These are phyloP conservation scores for Chrysosporium queenslandicum DNA, from an alignment of 2,329 filamentous ascomycete species.

Conservation along the genomic window DNA sequence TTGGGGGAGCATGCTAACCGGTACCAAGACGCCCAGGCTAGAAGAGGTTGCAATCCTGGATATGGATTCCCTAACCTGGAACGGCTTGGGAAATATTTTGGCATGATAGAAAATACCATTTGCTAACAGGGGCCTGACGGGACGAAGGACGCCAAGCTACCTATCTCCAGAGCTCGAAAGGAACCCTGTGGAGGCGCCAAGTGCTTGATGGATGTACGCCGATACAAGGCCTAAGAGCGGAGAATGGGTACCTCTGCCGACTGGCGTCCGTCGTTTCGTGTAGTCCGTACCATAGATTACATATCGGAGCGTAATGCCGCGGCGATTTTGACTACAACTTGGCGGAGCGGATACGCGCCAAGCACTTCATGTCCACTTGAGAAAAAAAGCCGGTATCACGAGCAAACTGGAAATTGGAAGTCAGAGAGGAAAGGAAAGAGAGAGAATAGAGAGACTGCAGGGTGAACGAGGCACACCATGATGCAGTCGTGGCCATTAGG, in stretches of 20 bases:
- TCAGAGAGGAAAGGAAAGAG: background rate
- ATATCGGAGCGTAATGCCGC: background rate
- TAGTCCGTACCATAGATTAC: background rate
- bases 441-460: no score
- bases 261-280: background rate
- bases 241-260: background rate
- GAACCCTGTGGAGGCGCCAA: background rate
- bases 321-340: background rate
- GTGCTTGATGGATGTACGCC: background rate
- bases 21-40: constrained; percentile 6
- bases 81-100: background rate
- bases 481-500: no score
- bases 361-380: background rate
- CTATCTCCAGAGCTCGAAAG: background rate
- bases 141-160: background rate
- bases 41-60: constrained; percentile 4
- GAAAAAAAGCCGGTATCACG: background rate
- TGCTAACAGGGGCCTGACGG: background rate
- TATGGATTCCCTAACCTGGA: background rate
- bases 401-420: no score
- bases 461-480: no score
- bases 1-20: background rate
- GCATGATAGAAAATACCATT: background rate
- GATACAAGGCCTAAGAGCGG: constrained; percentile 3
- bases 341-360: constrained; percentile 2